These are phyloP conservation scores for Ceratocystis alfenasii DNA, from an alignment of 2,329 filamentous ascomycete species.

Conservation along the genomic window DNA sequence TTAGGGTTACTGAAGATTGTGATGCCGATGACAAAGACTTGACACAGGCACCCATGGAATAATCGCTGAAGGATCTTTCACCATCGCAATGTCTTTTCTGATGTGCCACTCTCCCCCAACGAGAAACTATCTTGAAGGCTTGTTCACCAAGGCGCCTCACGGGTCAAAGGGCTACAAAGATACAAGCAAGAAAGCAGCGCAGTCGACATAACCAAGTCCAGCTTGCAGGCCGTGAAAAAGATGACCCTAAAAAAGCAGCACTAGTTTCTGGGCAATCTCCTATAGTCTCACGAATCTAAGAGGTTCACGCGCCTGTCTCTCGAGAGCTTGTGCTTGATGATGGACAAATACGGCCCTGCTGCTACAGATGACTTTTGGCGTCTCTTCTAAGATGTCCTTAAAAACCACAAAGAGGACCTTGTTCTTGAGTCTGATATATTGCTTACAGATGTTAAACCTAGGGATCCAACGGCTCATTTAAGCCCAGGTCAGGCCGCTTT, in stretches of 20 bases:
- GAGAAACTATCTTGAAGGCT: conserved; percentile 50
- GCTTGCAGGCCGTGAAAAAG: conserved; percentile 49
- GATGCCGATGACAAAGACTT: too few relatives aligned
- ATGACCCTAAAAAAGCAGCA: conserved; percentile 32
- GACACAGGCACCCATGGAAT: too few relatives aligned
- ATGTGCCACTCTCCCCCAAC: conserved; percentile 49
- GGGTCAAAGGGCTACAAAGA: conserved; percentile 48
- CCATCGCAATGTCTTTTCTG: too few relatives aligned
- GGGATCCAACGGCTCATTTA: conserved; percentile 46
- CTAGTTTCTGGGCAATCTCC: neutral
- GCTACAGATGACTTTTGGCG: conserved; percentile 46
- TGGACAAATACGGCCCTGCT: conserved; percentile 41
- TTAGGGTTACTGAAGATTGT: neutral
- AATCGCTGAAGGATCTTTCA: too few relatives aligned
- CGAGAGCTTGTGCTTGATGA: conserved; percentile 55
- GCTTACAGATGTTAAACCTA: conserved; percentile 47
- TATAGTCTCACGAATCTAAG: conserved; percentile 55
- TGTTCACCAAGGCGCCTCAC: conserved; percentile 52
- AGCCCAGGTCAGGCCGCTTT: conserved; percentile 80
- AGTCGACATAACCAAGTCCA: conserved; percentile 61
- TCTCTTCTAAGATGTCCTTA: conserved; percentile 56
- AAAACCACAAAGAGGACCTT: conserved; percentile 59
- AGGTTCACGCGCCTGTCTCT: conserved; percentile 76
- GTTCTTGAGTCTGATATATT: conserved; percentile 70
- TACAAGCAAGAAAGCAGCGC: conserved; percentile 48